Evolutionary conservation across 306 rosid species (phyloP), one percentile per base, ranked within the genome.

Genomic region (Sphenostylis stenocarpa): DNA sequence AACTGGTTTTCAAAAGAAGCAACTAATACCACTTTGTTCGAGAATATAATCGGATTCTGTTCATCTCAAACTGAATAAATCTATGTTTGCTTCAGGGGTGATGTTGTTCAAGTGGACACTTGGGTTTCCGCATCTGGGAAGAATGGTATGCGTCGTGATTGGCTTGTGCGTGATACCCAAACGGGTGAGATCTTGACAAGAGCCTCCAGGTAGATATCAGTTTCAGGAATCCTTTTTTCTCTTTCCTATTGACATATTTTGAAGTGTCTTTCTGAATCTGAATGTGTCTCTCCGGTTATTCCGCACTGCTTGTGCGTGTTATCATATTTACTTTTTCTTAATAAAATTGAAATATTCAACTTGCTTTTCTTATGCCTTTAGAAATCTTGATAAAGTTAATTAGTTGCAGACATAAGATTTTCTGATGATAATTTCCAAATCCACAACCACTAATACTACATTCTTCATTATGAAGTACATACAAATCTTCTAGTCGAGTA

Each of bases 111-210:
- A 84, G 96, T 95, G 38, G 96, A 92, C 86, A 92, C 97, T 80
- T 92, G 92, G 96, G 99, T 90, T 75, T 80, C 93, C 82, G 84
- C 86, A 76, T 88, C 97, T 1, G 97, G 99, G 64, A 95, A 90
- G 82, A 89, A 95, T 88, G 96, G 97, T 62, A 85, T 95, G 97
- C 96, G 94, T 38, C 99, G 99, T 47, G 97, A 95, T 89, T 95
- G 99, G 99, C 84, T 92, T 48, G 71, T 95, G 67, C 85, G 85
- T 13, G 97, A 95, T 74, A 51, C 70, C 77, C 82, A 77, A 72
- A 88, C 97, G 69, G 97, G 97, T 52, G 91, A 91, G 75, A 83
- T 71, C 39, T 53, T 92, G 78, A 89, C 94, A 69, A 89, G 96
- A 79, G 99, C 99, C 71, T 85, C 99, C 78, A 95, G 99, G 97